Evolutionary conservation across 2,329 filamentous ascomycete species (phyloP).

Genomic region (Microsporum canis): DNA sequence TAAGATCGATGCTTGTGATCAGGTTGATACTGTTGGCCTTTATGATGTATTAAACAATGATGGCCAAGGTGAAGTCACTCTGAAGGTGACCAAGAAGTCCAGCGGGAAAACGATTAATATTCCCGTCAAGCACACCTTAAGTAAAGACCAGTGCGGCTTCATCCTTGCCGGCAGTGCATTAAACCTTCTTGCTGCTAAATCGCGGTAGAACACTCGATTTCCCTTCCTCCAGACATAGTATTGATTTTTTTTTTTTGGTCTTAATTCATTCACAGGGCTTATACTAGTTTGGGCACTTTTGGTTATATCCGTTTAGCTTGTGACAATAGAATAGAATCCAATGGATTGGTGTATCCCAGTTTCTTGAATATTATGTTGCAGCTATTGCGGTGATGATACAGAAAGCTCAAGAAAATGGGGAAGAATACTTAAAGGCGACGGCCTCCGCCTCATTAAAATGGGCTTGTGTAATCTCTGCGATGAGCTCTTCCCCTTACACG

Average conservation of each 20-base stretch:
- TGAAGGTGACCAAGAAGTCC: slow-evolving; percentile 52
- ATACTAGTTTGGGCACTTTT: neutral
- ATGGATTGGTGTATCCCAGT: neutral
- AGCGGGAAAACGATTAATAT: slow-evolving; percentile 57
- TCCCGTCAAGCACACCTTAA: slow-evolving; percentile 76
- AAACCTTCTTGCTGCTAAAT: slow-evolving; percentile 68
- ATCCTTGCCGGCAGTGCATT: slow-evolving; percentile 87
- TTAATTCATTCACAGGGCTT: slow-evolving; percentile 2
- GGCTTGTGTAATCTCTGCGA: too few relatives aligned
- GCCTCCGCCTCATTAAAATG: neutral
- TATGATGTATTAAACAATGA: slow-evolving; percentile 67
- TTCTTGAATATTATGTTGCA: neutral
- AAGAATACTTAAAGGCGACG: too few relatives aligned
- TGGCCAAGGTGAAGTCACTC: slow-evolving; percentile 63
- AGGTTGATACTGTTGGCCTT: slow-evolving; percentile 70
- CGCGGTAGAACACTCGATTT: slow-evolving; percentile 8
- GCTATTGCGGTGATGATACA: neutral
- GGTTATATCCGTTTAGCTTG: neutral
- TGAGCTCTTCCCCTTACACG: too few relatives aligned
- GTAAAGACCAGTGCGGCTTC: slow-evolving; percentile 80
- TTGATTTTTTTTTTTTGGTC: neutral
- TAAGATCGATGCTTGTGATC: slow-evolving; percentile 67
- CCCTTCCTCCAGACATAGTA: neutral
- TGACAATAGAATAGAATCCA: neutral
- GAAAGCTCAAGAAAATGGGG: neutral